Percentiles rank a stretch among this genome's conserved stretches.
These are phyloP conservation scores for Arbutus unedo DNA, from an alignment of 148 eudicot genomes.

Conservation along the genomic window DNA sequence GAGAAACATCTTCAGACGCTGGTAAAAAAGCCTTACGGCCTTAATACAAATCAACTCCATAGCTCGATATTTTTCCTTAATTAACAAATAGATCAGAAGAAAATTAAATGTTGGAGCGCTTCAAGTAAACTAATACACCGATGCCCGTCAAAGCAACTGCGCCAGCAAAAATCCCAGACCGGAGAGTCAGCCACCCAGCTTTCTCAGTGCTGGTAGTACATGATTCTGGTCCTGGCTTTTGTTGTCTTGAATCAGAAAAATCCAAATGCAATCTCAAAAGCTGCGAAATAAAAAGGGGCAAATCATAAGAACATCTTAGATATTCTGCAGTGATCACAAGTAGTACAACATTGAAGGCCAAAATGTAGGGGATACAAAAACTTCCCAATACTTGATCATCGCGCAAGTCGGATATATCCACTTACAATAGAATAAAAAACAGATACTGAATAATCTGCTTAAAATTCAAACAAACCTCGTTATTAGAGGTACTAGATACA, in stretches of 20 bases:
- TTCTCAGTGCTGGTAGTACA: conserved; percentile 24
- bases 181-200: conserved; percentile 37
- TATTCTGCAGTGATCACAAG: neutral
- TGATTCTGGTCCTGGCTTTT: conserved; percentile 21
- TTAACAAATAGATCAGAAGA: neutral
- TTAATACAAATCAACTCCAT: neutral
- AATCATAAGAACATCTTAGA: neutral
- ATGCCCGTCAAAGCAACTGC: conserved; percentile 59
- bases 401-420: too few relatives aligned
- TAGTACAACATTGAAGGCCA: too few relatives aligned
- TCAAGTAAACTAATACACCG: conserved; percentile 58
- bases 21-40: neutral
- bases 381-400: too few relatives aligned
- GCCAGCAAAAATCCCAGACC: conserved; percentile 61
- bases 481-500: too few relatives aligned
- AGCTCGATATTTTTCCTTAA: neutral
- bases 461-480: too few relatives aligned
- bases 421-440: too few relatives aligned
- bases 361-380: too few relatives aligned
- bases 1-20: neutral
- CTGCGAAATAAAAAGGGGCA: conserved; percentile 34
- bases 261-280: conserved; percentile 80
- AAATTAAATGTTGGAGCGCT: conserved; percentile 37
- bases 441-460: too few relatives aligned
- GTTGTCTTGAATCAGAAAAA: conserved; percentile 39